Percentiles rank a stretch among this genome's conserved stretches.
Evolutionary conservation across 306 rosid species (phyloP).

Genomic region (Citrullus amarus): DNA sequence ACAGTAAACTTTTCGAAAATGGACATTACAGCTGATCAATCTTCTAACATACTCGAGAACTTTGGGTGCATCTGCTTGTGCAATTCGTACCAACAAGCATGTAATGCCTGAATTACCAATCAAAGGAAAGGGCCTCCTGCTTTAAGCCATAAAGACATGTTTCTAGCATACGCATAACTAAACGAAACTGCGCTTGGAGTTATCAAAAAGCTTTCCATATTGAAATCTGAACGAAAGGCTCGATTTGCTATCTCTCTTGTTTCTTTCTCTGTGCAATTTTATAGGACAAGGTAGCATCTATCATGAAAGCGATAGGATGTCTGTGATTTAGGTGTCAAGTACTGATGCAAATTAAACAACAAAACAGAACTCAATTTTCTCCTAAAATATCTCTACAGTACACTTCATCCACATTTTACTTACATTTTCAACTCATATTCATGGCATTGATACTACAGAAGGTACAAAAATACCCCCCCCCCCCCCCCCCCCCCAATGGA

Average conservation of each 20-base stretch:
- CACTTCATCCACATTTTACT: background rate
- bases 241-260: background rate
- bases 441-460: background rate
- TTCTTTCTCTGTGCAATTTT: background rate
- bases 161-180: background rate
- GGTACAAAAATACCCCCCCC: background rate
- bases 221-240: background rate
- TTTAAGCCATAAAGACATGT: background rate
- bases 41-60: background rate
- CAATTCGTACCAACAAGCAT: background rate
- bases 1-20: background rate
- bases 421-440: background rate
- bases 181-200: background rate
- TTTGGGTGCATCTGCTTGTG: background rate
- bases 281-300: background rate
- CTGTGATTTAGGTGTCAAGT: background rate
- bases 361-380: background rate
- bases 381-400: background rate
- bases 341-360: background rate
- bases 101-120: background rate
- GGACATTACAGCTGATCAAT: background rate
- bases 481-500: background rate
- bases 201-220: background rate
- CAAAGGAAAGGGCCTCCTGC: background rate
- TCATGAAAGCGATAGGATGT: background rate